Evolutionary conservation across 129 eudicot genomes (phyloP).

Genomic region (Smallanthus sonchifolius): DNA sequence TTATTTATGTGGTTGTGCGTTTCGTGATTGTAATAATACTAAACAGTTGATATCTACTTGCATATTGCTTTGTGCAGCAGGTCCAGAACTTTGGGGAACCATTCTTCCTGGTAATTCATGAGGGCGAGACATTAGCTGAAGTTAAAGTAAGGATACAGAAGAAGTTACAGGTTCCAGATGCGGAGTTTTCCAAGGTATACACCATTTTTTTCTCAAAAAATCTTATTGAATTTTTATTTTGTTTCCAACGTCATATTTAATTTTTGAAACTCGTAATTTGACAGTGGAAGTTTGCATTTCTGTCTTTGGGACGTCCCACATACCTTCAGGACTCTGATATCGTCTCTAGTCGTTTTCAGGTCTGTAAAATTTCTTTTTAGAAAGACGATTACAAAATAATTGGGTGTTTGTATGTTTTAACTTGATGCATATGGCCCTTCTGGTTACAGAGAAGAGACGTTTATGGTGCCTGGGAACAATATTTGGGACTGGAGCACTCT

Average conservation of each 20-base stretch:
- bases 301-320: constrained; percentile 80
- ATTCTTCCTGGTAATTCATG: constrained; percentile 71
- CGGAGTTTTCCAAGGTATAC: constrained; percentile 77
- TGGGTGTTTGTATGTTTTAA: constrained; percentile 1
- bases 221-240: not conserved
- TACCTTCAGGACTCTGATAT: constrained; percentile 68
- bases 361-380: constrained; percentile 10
- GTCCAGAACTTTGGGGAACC: constrained; percentile 82
- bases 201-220: not conserved
- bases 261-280: not conserved
- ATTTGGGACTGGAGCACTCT: constrained; percentile 82
- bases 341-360: constrained; percentile 80
- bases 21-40: not conserved
- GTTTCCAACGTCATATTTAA: constrained; percentile 6
- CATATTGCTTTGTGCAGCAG: constrained; percentile 32
- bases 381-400: not conserved
- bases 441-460: constrained; percentile 64
- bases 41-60: not conserved
- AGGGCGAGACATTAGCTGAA: constrained; percentile 68
- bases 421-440: not conserved
- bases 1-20: not conserved
- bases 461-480: constrained; percentile 84
- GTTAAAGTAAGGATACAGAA: constrained; percentile 68
- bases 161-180: constrained; percentile 80
- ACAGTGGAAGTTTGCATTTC: constrained; percentile 86